Conservation (phyloP, 106 monocot genomes). For the Allium sativum region DNA sequence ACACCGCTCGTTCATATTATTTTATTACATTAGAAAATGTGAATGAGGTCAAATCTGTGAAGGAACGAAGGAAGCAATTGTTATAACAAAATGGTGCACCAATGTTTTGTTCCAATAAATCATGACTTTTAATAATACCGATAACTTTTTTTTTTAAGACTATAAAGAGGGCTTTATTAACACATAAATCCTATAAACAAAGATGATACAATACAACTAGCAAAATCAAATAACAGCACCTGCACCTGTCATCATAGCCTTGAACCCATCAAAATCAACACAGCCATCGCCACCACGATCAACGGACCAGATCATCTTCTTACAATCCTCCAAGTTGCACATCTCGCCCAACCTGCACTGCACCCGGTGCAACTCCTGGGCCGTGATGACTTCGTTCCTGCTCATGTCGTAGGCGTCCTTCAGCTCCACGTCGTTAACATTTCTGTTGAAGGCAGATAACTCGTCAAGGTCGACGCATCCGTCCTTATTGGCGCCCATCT, state of each 20-base stretch:
- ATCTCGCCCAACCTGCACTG: conserved; percentile 42
- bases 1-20: no score
- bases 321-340: conserved; percentile 48
- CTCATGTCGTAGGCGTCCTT: conserved; percentile 67
- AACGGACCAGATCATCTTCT: conserved; percentile 43
- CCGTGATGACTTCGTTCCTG: conserved; percentile 45
- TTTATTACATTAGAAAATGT: no score
- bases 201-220: no score
- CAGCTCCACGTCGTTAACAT: conserved; percentile 15
- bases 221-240: no score
- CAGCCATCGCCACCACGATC: conserved; percentile 49
- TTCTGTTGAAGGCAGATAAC: conserved; percentile 23
- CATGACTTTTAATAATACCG: no score
- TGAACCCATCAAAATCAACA: conserved; percentile 60
- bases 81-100: no score
- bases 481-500: conserved; percentile 43
- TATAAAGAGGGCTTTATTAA: no score
- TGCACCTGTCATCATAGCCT: conserved; percentile 54
- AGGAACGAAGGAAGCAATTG: no score
- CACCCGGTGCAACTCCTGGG: conserved; percentile 53
- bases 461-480: conserved; percentile 45
- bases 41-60: no score
- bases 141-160: no score
- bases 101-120: no score
- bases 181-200: no score